Conservation (phyloP, 75 land plant species). For the Ceratopteris richardii region DNA sequence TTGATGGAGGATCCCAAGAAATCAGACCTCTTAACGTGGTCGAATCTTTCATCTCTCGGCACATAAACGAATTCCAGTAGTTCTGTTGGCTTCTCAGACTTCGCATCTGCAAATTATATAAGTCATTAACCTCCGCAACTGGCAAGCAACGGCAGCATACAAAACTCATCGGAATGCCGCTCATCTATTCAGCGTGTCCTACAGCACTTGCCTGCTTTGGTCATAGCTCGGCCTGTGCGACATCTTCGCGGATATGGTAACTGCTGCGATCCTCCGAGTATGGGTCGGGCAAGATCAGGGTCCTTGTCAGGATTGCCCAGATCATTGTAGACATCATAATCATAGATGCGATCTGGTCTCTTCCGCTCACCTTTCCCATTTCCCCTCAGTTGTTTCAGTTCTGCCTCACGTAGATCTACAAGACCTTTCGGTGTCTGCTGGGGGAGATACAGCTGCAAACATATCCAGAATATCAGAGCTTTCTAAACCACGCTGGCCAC, state of each 20-base stretch:
- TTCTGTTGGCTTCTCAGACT: constrained; percentile 23
- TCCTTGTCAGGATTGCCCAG: constrained; percentile 14
- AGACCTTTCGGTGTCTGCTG: constrained; percentile 19
- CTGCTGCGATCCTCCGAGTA: constrained; percentile 12
- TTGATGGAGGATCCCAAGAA: constrained; percentile 21
- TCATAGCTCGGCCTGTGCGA: constrained; percentile 16
- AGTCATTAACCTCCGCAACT: too few species aligned
- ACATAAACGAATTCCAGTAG: constrained; percentile 21
- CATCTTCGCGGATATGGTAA: constrained; percentile 24
- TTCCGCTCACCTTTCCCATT: constrained; percentile 13
- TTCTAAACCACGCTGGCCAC: too few species aligned
- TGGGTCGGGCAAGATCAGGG: constrained; percentile 1
- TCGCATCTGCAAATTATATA: constrained; percentile 18
- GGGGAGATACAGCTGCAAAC: constrained; percentile 17
- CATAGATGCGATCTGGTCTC: constrained; percentile 13
- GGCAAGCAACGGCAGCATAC: too few species aligned
- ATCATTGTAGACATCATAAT: constrained; percentile 26
- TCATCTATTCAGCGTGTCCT: too few species aligned
- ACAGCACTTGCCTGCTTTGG: constrained; percentile 16
- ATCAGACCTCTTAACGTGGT: constrained; percentile 22
- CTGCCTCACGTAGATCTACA: constrained; percentile 8
- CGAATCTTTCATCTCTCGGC: constrained; percentile 46
- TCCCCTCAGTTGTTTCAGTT: constrained; percentile 18
- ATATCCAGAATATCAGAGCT: too few species aligned
- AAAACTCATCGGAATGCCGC: too few species aligned